A percentile compares a stretch with the other conserved stretches of the same genome.
phyloP scores from a whole-genome alignment of 805 yeast species.

The Scheffersomyces stipitis region DNA sequence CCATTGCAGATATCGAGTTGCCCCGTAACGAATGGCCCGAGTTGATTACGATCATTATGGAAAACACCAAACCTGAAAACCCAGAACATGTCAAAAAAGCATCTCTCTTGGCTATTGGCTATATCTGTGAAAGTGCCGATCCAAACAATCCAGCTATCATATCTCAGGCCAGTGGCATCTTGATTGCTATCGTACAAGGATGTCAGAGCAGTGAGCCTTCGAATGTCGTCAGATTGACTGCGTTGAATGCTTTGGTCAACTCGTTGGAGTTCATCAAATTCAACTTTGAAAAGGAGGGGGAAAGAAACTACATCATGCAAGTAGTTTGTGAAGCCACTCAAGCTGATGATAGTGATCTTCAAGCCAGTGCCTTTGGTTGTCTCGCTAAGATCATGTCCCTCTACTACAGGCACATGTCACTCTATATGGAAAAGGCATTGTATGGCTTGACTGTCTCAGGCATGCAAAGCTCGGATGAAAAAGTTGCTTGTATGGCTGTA shows the following conservation, averaged over 20 bases:
- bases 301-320: slow-evolving; percentile 96
- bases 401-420: slow-evolving; percentile 86
- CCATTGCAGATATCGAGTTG: slow-evolving; percentile 93
- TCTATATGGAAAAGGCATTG: slow-evolving; percentile 96
- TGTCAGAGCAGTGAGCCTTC: slow-evolving; percentile 83
- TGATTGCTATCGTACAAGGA: slow-evolving; percentile 96
- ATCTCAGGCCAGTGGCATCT: slow-evolving; percentile 84
- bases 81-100: slow-evolving; percentile 83
- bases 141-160: slow-evolving; percentile 75
- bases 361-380: slow-evolving; percentile 95
- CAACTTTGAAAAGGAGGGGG: slow-evolving; percentile 91
- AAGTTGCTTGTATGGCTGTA: slow-evolving; percentile 96
- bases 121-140: slow-evolving; percentile 93
- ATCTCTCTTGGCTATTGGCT: slow-evolving; percentile 86
- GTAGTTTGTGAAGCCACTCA: slow-evolving; percentile 99
- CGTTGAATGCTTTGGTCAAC: slow-evolving; percentile 86
- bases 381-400: slow-evolving; percentile 87
- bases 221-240: slow-evolving; percentile 76
- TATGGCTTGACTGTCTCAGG: slow-evolving; percentile 88
- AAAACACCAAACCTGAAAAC: slow-evolving; percentile 77
- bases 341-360: slow-evolving; percentile 74
- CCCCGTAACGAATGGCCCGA: slow-evolving; percentile 89
- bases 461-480: slow-evolving; percentile 81
- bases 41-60: slow-evolving; percentile 78
- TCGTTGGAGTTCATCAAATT: slow-evolving; percentile 85